These are phyloP conservation scores for Paramecium sexaurelia DNA, from an alignment of 73 alveolate genomes.

Conservation along the genomic window DNA sequence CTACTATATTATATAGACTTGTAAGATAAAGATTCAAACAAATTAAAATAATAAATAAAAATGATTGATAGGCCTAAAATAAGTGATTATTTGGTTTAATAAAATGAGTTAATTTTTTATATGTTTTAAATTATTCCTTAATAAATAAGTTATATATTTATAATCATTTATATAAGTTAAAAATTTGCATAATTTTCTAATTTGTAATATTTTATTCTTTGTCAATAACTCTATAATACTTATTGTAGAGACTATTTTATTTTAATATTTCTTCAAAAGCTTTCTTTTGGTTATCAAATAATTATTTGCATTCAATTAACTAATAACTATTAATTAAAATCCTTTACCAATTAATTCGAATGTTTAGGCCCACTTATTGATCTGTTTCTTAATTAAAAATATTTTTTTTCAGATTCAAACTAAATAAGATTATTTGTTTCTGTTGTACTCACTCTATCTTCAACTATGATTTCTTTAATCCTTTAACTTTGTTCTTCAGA, in stretches of 20 bases:
- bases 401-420: conserved; percentile 22
- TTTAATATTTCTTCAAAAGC: conserved; percentile 32
- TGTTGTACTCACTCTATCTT: conserved; percentile 50
- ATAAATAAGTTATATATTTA: background rate
- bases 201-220: conserved; percentile 43
- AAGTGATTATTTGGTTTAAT: background rate
- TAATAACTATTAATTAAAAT: background rate
- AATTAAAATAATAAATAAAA: background rate
- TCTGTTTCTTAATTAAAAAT: background rate
- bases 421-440: conserved; percentile 17
- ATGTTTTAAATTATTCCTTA: background rate
- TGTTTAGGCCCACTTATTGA: conserved; percentile 6
- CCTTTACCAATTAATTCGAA: background rate
- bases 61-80: background rate
- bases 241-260: conserved; percentile 21
- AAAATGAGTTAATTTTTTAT: background rate
- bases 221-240: conserved; percentile 3
- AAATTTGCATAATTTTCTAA: conserved; percentile 25
- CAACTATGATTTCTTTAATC: background rate
- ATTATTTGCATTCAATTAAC: conserved; percentile 30
- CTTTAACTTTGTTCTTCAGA: conserved; percentile 56
- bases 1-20: background rate
- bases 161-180: conserved; percentile 40
- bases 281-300: conserved; percentile 32
- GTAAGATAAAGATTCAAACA: background rate